phyloP scores from a whole-genome alignment of 1,284 basidiomycete genomes.

The Boletellus deceptivus region DNA sequence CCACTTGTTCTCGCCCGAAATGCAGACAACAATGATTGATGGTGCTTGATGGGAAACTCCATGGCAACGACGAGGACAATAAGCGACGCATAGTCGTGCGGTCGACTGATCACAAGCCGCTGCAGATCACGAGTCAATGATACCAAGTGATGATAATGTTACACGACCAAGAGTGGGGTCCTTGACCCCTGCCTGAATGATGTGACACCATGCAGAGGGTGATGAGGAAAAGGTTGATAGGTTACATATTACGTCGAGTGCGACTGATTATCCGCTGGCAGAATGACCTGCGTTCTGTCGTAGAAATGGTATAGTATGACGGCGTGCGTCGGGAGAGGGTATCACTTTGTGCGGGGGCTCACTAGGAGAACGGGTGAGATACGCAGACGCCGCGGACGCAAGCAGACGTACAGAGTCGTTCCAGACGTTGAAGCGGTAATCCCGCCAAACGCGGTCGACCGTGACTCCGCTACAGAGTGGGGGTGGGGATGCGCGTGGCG shows the following conservation, averaged over 20 bases:
- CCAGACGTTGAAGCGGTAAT: conserved; percentile 64
- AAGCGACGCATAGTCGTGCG: conserved; percentile 11
- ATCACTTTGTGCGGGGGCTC: conserved; percentile 22
- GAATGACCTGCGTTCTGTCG: conserved; percentile 30
- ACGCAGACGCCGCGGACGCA: not conserved
- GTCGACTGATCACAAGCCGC: conserved; percentile 11
- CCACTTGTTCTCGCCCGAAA: conserved; percentile 1
- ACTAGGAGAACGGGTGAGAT: conserved; percentile 19
- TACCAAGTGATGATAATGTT: conserved; percentile 25
- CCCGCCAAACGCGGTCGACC: conserved; percentile 65
- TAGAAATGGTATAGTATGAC: conserved; percentile 32
- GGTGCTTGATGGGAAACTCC: conserved; percentile 1
- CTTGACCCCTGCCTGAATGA: conserved; percentile 13
- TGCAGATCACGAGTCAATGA: conserved; percentile 7
- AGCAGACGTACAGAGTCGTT: conserved; percentile 35
- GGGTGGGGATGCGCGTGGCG: conserved; percentile 29
- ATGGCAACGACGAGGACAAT: conserved; percentile 11
- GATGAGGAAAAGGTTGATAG: conserved; percentile 29
- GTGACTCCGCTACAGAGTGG: conserved; percentile 52
- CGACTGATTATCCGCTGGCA: conserved; percentile 29
- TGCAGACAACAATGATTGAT: conserved; percentile 9
- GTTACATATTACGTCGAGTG: conserved; percentile 31
- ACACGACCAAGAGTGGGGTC: conserved; percentile 28
- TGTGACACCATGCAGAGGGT: conserved; percentile 9
- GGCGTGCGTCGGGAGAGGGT: conserved; percentile 19